A percentile compares a stretch with the other conserved stretches of the same genome.
Conservation (phyloP, 2,329 filamentous ascomycete genomes). For the Phoma sp. region DNA sequence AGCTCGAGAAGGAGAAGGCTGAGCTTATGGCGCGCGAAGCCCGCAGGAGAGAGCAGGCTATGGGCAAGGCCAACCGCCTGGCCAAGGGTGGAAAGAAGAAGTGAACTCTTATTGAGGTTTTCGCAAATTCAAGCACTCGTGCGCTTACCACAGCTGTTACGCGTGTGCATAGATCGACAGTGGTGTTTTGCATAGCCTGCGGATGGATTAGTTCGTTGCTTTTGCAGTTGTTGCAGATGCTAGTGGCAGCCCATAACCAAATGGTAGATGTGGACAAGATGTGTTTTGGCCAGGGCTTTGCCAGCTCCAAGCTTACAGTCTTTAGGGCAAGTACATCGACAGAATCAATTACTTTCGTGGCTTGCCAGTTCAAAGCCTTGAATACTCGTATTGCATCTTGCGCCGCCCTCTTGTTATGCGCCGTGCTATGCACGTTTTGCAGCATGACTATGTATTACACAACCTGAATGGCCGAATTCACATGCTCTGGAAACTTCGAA, state of each 20-base stretch:
- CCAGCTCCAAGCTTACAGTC: neutral
- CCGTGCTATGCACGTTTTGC: neutral
- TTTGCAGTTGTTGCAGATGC: neutral
- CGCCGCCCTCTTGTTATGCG: neutral
- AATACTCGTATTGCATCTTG: neutral
- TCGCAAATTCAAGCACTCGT: neutral
- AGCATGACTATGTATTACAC: neutral
- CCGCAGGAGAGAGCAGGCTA: slow-evolving; percentile 57
- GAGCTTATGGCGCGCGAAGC: slow-evolving; percentile 57
- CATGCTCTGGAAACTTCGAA: neutral
- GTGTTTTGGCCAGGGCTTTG: neutral
- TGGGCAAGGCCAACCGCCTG: slow-evolving; percentile 56
- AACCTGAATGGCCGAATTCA: neutral
- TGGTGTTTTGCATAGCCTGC: slow-evolving; percentile 38
- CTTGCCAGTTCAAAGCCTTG: neutral
- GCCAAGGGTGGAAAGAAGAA: slow-evolving; percentile 51
- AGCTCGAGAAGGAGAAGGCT: slow-evolving; percentile 64
- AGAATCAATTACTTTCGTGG: neutral
- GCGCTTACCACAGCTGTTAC: neutral
- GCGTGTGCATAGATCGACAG: slow-evolving; percentile 23
- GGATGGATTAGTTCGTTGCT: slow-evolving; percentile 16
- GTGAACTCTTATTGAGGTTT: slow-evolving; percentile 16
- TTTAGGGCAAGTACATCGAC: neutral
- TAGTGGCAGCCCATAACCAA: slow-evolving; percentile 8
- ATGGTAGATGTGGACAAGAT: slow-evolving; percentile 17